phyloP scores from a whole-genome alignment of 1,284 basidiomycete species.

The Agroathelia rolfsii region DNA sequence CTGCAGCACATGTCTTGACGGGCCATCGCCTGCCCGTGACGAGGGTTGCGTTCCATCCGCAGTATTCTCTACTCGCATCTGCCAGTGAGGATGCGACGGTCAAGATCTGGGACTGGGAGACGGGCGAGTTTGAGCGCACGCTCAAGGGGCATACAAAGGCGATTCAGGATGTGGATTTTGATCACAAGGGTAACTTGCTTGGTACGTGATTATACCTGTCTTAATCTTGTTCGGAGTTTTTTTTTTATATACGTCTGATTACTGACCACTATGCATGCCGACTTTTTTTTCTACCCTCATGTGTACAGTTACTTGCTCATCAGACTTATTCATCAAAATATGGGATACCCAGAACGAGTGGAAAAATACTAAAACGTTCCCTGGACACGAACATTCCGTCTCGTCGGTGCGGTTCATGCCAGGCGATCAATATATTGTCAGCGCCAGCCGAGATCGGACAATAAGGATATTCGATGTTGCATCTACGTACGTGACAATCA shows the following conservation, averaged over 20 bases:
- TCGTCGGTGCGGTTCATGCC: constrained; percentile 80
- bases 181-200: constrained; percentile 72
- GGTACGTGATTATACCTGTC: constrained; percentile 37
- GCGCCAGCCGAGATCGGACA: constrained; percentile 80
- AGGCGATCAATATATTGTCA: constrained; percentile 74
- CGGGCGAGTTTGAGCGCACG: constrained; percentile 85
- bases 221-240: constrained; percentile 1
- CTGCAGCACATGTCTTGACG: constrained; percentile 69
- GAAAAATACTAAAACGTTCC: constrained; percentile 79
- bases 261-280: neutral
- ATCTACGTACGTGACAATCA: constrained; percentile 71
- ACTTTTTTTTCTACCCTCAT: constrained; percentile 6
- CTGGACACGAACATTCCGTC: constrained; percentile 87
- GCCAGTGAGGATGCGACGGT: constrained; percentile 84
- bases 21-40: constrained; percentile 78
- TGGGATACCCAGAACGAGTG: constrained; percentile 89
- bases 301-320: constrained; percentile 72
- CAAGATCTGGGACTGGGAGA: constrained; percentile 96
- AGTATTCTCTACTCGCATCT: constrained; percentile 74
- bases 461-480: constrained; percentile 83
- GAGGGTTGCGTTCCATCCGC: constrained; percentile 78
- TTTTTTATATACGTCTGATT: constrained; percentile 4
- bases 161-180: constrained; percentile 82
- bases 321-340: constrained; percentile 83
- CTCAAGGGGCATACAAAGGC: constrained; percentile 89